Conservation (phyloP, 768 basidiomycete genomes). For the Lentinula sp. region DNA sequence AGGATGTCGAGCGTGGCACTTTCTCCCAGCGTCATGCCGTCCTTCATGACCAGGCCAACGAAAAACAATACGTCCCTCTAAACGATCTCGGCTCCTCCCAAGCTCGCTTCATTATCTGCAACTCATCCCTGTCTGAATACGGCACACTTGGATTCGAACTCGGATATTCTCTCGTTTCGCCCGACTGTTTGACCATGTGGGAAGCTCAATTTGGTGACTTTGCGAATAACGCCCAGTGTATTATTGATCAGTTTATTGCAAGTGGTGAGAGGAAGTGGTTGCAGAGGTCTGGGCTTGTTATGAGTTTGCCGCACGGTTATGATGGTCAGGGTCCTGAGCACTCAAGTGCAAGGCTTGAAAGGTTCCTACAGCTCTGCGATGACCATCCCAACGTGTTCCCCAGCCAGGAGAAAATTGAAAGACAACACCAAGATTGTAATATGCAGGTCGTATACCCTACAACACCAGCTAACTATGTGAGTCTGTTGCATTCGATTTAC, state of each 20-base stretch:
- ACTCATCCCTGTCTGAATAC: slow-evolving; percentile 94
- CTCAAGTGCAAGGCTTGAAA: slow-evolving; percentile 90
- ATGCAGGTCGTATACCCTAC: slow-evolving; percentile 99
- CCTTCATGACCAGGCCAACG: slow-evolving; percentile 91
- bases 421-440: slow-evolving; percentile 98
- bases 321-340: slow-evolving; percentile 99
- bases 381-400: slow-evolving; percentile 94
- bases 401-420: slow-evolving; percentile 78
- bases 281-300: slow-evolving; percentile 85
- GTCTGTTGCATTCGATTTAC: too few species aligned
- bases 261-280: slow-evolving; percentile 98
- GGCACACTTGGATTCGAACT: slow-evolving; percentile 96
- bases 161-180: slow-evolving; percentile 96
- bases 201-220: slow-evolving; percentile 99
- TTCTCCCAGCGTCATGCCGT: slow-evolving; percentile 99
- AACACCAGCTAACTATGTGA: slow-evolving; percentile 90
- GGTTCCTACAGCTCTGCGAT: slow-evolving; percentile 96
- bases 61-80: slow-evolving; percentile 84
- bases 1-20: slow-evolving; percentile 98
- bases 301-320: slow-evolving; percentile 91
- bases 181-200: slow-evolving; percentile 90
- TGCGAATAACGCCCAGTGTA: slow-evolving; percentile 94
- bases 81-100: slow-evolving; percentile 85
- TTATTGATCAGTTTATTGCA: slow-evolving; percentile 98
- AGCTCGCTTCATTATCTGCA: slow-evolving; percentile 92